Conservation (phyloP, 2,329 filamentous ascomycete species). For the Ceratocystis papillata region DNA sequence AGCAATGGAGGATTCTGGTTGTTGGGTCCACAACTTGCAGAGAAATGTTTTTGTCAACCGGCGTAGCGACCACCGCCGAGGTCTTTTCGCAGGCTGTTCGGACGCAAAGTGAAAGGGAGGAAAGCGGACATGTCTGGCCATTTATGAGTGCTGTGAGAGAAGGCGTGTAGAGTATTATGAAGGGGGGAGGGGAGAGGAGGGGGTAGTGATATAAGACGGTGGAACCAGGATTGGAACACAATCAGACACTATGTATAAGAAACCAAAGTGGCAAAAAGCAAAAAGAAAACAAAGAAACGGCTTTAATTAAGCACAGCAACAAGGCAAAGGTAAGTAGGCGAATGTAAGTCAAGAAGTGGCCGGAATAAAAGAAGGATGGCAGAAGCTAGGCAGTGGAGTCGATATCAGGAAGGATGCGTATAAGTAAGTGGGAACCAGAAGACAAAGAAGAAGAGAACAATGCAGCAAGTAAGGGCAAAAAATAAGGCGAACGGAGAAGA, state of each 20-base stretch:
- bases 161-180: not conserved
- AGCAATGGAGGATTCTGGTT: not conserved
- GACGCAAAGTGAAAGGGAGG: not conserved
- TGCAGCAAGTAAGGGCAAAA: not conserved
- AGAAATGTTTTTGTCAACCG: slow-evolving; percentile 3
- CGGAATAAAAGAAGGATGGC: slow-evolving; percentile 3
- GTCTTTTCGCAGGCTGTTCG: not conserved
- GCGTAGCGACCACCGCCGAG: slow-evolving; percentile 6
- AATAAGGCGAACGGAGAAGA: not conserved
- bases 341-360: not conserved
- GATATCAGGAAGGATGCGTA: slow-evolving; percentile 3
- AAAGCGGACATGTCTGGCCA: slow-evolving; percentile 12
- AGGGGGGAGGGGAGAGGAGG: not conserved
- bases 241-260: not conserved
- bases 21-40: slow-evolving; percentile 2
- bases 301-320: not conserved
- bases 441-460: not conserved
- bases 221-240: not conserved
- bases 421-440: not conserved
- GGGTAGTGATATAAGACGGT: not conserved
- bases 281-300: not conserved
- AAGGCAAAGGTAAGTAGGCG: slow-evolving; percentile 3
- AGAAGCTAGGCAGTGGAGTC: not conserved
- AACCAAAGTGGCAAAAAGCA: not conserved
- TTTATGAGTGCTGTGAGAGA: not conserved